phyloP scores from a whole-genome alignment of 352 stramenopile genomes.

The Proteromonas lacertae region DNA sequence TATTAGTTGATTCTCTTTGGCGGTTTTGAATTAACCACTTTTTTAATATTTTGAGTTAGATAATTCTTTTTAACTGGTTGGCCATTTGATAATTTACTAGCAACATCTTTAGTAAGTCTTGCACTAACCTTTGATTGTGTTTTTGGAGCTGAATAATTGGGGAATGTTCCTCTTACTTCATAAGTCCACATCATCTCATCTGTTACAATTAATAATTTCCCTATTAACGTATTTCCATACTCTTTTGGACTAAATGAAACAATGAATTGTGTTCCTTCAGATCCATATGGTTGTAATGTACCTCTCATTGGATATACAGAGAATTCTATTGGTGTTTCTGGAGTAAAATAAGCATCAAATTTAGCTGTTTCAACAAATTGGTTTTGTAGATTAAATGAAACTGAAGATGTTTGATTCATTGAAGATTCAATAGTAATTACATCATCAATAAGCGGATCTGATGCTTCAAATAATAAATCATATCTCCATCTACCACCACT shows the following conservation, averaged over 20 bases:
- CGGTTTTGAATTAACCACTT: too few relatives aligned
- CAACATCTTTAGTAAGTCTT: too few relatives aligned
- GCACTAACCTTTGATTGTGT: too few relatives aligned
- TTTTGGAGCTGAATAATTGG: too few relatives aligned
- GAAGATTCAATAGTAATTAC: constrained; percentile 36
- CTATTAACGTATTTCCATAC: constrained; percentile 50
- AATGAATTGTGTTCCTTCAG: constrained; percentile 26
- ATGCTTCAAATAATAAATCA: constrained; percentile 30
- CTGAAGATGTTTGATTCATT: constrained; percentile 32
- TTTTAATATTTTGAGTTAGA: too few relatives aligned
- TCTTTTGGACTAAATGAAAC: constrained; percentile 50
- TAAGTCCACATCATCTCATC: constrained; percentile 66
- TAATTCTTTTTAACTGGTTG: too few relatives aligned
- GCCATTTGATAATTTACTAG: too few relatives aligned
- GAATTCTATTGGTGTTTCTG: constrained; percentile 38
- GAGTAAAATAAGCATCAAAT: constrained; percentile 44
- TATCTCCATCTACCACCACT: constrained; percentile 34
- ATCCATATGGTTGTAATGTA: constrained; percentile 24
- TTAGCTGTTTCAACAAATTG: constrained; percentile 25
- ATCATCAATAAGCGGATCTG: constrained; percentile 37
- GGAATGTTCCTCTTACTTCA: constrained; percentile 41
- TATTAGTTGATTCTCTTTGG: too few relatives aligned
- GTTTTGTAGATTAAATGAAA: constrained; percentile 44
- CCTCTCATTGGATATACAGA: constrained; percentile 35
- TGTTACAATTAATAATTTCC: constrained; percentile 35